Evolutionary conservation across 108 stramenopile species (phyloP).

Genomic region (Skeletonema menzelii): DNA sequence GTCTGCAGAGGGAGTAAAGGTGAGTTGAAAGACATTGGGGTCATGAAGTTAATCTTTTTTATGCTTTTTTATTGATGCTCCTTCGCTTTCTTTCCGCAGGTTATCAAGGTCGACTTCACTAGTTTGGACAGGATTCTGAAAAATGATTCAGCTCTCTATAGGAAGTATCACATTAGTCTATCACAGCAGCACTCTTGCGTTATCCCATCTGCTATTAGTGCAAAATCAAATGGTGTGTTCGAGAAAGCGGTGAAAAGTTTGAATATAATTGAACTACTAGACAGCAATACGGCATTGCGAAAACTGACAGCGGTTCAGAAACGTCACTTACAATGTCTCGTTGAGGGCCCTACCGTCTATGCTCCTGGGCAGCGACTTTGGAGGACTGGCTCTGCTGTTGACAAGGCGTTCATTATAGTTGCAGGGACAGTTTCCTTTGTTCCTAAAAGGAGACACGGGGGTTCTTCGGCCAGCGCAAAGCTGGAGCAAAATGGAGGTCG

Average conservation of each 20-base stretch:
- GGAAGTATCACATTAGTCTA: conserved; percentile 64
- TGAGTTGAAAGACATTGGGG: conserved; percentile 23
- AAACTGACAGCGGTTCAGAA: conserved; percentile 87
- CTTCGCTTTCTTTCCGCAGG: conserved; percentile 10
- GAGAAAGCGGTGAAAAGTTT: conserved; percentile 57
- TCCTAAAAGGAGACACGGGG: conserved; percentile 63
- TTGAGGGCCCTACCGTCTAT: conserved; percentile 73
- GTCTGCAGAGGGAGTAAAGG: conserved; percentile 85
- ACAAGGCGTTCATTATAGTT: conserved; percentile 81
- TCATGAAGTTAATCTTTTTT: conserved; percentile 3
- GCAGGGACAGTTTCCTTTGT: conserved; percentile 83
- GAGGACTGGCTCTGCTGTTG: conserved; percentile 73
- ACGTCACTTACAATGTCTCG: conserved; percentile 82
- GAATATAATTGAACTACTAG: conserved; percentile 71
- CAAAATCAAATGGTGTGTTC: conserved; percentile 22
- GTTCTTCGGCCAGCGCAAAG: conserved; percentile 29
- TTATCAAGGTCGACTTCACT: conserved; percentile 74
- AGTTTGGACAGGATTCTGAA: conserved; percentile 72
- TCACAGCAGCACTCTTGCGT: conserved; percentile 46
- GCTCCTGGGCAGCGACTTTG: conserved; percentile 79
- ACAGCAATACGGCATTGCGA: conserved; percentile 78
- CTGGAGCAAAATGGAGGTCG: background rate
- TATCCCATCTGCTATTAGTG: conserved; percentile 30
- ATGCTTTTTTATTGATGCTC: background rate
- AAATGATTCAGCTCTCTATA: conserved; percentile 71